A percentile compares a stretch with the other conserved stretches of the same genome.
Conservation (phyloP, 768 basidiomycete species). For the Leccinum uliginosum region DNA sequence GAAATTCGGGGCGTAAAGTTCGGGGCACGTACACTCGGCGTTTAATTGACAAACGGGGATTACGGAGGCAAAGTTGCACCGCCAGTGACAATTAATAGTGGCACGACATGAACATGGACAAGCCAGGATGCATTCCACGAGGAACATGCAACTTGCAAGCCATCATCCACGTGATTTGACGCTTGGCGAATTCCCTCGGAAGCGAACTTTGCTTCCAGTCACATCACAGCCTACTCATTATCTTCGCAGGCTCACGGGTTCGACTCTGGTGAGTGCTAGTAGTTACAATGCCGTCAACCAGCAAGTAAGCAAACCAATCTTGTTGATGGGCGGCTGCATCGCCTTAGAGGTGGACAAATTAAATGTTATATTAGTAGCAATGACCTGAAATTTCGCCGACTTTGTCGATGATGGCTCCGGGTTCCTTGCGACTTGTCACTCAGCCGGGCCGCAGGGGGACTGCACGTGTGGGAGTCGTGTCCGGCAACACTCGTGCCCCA, state of each 20-base stretch:
- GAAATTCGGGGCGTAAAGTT: neutral
- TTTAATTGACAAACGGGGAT: neutral
- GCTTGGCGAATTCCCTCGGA: neutral
- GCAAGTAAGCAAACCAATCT: neutral
- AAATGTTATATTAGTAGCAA: neutral
- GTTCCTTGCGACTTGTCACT: neutral
- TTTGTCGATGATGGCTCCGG: neutral
- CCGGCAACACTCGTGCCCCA: conserved; percentile 3
- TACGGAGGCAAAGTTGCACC: neutral
- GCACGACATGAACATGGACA: neutral
- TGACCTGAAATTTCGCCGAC: neutral
- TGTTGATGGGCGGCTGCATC: neutral
- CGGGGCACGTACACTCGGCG: neutral
- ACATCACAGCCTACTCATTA: neutral
- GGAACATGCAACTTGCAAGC: neutral
- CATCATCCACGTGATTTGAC: neutral
- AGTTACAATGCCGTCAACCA: neutral
- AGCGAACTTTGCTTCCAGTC: neutral
- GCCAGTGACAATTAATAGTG: neutral
- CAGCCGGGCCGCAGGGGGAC: conserved; percentile 9
- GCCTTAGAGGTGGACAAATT: neutral
- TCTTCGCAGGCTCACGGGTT: neutral
- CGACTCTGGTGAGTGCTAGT: neutral
- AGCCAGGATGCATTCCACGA: neutral
- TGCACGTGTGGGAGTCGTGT: conserved; percentile 24